Evolutionary conservation across 208 protist genomes (phyloP).

Genomic region (Borovskyia barvae): DNA sequence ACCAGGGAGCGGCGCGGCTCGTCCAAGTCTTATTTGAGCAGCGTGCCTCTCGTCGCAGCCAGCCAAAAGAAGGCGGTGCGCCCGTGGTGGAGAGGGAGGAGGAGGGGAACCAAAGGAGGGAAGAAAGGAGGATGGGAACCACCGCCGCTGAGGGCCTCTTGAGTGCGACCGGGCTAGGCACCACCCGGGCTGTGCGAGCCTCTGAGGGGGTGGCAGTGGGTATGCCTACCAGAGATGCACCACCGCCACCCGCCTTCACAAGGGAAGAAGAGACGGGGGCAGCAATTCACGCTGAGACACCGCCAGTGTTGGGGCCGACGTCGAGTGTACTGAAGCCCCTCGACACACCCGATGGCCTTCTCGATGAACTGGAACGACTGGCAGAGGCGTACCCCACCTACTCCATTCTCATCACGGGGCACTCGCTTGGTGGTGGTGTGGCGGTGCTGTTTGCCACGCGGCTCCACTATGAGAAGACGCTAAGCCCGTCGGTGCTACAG

Average conservation of each 20-base stretch:
- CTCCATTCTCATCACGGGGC: slow-evolving; percentile 61
- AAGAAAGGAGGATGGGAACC: no score
- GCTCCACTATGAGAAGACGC: slow-evolving; percentile 24
- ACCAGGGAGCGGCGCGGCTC: slow-evolving; percentile 42
- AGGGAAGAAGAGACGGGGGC: background rate
- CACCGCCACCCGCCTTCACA: no score
- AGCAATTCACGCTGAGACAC: no score
- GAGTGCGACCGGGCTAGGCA: no score
- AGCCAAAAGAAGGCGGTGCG: no score
- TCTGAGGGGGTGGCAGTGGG: no score
- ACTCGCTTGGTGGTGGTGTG: slow-evolving; percentile 69
- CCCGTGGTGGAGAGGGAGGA: no score
- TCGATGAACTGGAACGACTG: slow-evolving; percentile 41
- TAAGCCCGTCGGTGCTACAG: slow-evolving; percentile 22
- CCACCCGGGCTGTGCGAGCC: no score
- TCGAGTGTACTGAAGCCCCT: slow-evolving; percentile 12
- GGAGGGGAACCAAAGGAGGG: no score
- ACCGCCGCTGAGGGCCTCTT: no score
- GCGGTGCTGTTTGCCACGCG: slow-evolving; percentile 63
- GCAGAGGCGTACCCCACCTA: slow-evolving; percentile 37
- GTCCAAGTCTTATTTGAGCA: slow-evolving; percentile 50
- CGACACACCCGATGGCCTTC: slow-evolving; percentile 24
- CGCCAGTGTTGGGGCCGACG: no score
- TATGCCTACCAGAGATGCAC: no score
- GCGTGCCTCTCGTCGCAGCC: slow-evolving; percentile 28